Evolutionary conservation across 2,329 filamentous ascomycete genomes (phyloP).

Genomic region (Arthroderma sp.): DNA sequence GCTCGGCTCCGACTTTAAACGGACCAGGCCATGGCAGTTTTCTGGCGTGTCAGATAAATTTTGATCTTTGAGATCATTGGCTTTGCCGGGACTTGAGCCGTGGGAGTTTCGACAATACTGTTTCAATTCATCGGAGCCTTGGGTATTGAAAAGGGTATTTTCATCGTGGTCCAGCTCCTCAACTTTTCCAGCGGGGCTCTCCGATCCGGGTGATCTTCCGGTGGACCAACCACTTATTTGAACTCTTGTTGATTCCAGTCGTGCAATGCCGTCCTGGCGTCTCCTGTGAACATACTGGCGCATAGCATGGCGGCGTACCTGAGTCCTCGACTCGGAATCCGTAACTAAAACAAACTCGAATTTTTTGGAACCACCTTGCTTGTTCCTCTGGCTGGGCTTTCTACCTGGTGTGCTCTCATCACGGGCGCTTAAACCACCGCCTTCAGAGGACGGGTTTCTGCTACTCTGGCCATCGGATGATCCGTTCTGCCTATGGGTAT

Average conservation of each 20-base stretch:
- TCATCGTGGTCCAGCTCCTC: conserved; percentile 8
- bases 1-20: too few species aligned
- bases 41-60: too few species aligned
- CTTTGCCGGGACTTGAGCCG: too few species aligned
- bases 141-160: neutral
- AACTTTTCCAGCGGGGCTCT: conserved; percentile 4
- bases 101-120: neutral
- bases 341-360: conserved; percentile 24
- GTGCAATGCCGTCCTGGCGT: conserved; percentile 21
- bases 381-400: too few species aligned
- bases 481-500: conserved; percentile 3
- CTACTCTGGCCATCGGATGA: neutral
- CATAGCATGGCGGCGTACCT: conserved; percentile 25
- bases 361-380: conserved; percentile 12
- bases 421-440: too few species aligned
- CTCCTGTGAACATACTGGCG: conserved; percentile 23
- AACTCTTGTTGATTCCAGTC: conserved; percentile 18
- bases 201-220: neutral
- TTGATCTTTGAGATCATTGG: too few species aligned
- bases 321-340: conserved; percentile 19
- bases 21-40: too few species aligned
- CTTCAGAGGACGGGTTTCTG: too few species aligned
- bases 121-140: neutral
- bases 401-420: too few species aligned
- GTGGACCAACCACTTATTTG: conserved; percentile 16